These are phyloP conservation scores for Poronia punctata DNA, from an alignment of 495 filamentous ascomycete species.

Conservation along the genomic window DNA sequence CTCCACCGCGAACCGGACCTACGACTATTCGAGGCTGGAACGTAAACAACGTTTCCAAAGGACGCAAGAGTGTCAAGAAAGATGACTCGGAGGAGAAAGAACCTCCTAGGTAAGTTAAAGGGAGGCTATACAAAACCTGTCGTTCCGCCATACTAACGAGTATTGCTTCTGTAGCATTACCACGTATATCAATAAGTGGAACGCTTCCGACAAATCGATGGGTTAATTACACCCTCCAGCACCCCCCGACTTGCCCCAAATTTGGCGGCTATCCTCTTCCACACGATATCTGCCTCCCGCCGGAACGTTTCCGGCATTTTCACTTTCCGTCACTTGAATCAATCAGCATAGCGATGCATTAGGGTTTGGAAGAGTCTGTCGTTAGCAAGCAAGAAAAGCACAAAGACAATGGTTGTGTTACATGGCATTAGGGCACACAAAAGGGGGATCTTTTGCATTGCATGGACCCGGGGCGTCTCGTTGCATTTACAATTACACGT, in stretches of 20 bases:
- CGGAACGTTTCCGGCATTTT: neutral
- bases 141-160: constrained; percentile 12
- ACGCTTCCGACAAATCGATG: constrained; percentile 15
- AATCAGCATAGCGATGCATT: neutral
- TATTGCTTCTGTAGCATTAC: constrained; percentile 16
- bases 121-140: neutral
- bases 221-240: too few species aligned
- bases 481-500: neutral
- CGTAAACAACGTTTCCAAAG: constrained; percentile 35
- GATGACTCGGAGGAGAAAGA: constrained; percentile 27
- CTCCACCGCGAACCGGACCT: constrained; percentile 37
- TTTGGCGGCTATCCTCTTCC: neutral
- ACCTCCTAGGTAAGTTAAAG: constrained; percentile 20
- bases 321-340: neutral
- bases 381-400: neutral
- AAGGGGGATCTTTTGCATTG: too few species aligned
- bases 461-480: too few species aligned
- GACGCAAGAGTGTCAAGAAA: constrained; percentile 17
- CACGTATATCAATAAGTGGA: constrained; percentile 23
- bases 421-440: constrained; percentile 8
- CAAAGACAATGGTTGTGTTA: constrained; percentile 6
- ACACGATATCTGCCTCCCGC: neutral
- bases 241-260: neutral
- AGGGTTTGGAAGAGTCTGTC: neutral
- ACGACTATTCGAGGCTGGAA: constrained; percentile 44